A percentile compares a stretch with the other conserved stretches of the same genome.
phyloP scores from a whole-genome alignment of 345 rosid genomes.

The Acer saccharum region DNA sequence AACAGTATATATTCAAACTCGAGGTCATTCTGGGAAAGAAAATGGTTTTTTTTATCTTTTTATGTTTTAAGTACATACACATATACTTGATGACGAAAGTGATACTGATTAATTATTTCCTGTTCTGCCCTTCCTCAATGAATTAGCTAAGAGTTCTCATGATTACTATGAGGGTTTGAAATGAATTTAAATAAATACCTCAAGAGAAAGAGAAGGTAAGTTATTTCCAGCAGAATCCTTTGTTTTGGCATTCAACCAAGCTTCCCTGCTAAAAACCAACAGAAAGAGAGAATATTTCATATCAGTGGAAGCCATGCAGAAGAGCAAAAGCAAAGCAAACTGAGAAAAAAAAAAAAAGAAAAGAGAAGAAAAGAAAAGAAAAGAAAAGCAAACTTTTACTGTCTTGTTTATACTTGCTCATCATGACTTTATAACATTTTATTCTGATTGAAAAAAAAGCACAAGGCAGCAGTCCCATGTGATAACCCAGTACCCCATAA shows the following conservation, averaged over 20 bases:
- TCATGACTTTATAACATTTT: conserved; percentile 27
- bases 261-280: conserved; percentile 72
- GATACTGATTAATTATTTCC: not conserved
- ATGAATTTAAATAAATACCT: conserved; percentile 48
- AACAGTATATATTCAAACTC: conserved; percentile 1
- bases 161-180: not conserved
- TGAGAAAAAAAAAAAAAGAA: conserved; percentile 32
- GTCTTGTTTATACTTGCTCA: conserved; percentile 32
- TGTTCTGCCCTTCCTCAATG: not conserved
- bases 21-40: conserved; percentile 26
- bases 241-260: conserved; percentile 84
- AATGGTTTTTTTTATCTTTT: not conserved
- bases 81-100: not conserved
- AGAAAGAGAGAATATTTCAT: conserved; percentile 44
- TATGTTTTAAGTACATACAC: not conserved
- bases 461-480: conserved; percentile 39
- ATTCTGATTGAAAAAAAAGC: conserved; percentile 34
- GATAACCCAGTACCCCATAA: conserved; percentile 41
- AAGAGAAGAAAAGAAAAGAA: conserved; percentile 19
- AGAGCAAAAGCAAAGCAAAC: conserved; percentile 42
- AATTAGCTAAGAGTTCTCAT: too few species aligned
- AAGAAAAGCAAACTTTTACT: conserved; percentile 42
- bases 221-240: conserved; percentile 57
- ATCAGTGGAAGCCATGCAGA: conserved; percentile 64
- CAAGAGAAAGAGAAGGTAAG: conserved; percentile 63